phyloP scores from a whole-genome alignment of 2,329 filamentous ascomycete genomes.

The Fusarium chuoi region DNA sequence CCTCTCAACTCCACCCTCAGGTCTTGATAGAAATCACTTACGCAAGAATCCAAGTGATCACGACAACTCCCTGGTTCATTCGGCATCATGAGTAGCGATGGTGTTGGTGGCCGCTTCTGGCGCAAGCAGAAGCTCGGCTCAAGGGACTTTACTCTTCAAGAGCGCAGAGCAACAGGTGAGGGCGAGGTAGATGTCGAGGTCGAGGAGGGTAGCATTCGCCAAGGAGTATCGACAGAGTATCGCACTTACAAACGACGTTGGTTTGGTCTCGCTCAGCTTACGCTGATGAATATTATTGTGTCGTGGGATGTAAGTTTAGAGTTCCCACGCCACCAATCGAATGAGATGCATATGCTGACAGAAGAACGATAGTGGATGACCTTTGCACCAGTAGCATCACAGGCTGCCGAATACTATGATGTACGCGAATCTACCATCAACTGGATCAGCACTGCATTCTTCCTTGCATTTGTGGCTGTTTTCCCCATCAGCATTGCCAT shows the following conservation, averaged over 20 bases:
- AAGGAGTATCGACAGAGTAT: slow-evolving; percentile 49
- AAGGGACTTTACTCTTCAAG: slow-evolving; percentile 45
- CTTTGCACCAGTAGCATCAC: slow-evolving; percentile 83
- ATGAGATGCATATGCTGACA: slow-evolving; percentile 17
- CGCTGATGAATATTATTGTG: slow-evolving; percentile 89
- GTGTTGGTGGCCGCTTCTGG: slow-evolving; percentile 43
- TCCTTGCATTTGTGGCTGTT: slow-evolving; percentile 82
- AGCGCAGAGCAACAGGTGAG: slow-evolving; percentile 35
- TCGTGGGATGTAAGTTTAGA: slow-evolving; percentile 87
- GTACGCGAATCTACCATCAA: slow-evolving; percentile 84
- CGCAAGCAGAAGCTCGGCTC: slow-evolving; percentile 46
- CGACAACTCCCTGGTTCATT: slow-evolving; percentile 9
- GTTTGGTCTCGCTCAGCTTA: slow-evolving; percentile 86
- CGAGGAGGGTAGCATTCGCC: slow-evolving; percentile 42
- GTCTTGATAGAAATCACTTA: neutral
- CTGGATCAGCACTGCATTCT: slow-evolving; percentile 89
- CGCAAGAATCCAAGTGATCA: slow-evolving; percentile 5
- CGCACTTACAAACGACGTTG: slow-evolving; percentile 83
- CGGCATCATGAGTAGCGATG: slow-evolving; percentile 37
- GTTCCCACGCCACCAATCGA: neutral
- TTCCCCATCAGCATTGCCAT: slow-evolving; percentile 80
- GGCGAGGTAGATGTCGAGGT: slow-evolving; percentile 36
- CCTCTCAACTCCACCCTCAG: neutral
- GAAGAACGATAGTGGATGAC: slow-evolving; percentile 77
- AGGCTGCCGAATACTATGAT: slow-evolving; percentile 78